phyloP scores from a whole-genome alignment of 345 rosid species.

The Melaleuca quinquenervia region DNA sequence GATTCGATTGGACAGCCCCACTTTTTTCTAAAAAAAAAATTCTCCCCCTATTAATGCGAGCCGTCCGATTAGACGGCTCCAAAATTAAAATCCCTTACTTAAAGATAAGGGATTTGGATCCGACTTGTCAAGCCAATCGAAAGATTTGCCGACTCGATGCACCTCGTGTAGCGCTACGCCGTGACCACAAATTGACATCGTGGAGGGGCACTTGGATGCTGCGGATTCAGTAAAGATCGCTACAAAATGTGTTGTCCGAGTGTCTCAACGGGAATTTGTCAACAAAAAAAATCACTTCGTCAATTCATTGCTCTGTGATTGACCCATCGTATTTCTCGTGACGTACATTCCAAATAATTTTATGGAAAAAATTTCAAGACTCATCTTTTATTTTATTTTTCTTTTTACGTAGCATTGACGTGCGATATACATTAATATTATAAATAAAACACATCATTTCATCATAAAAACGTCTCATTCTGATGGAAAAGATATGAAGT shows the following conservation, averaged over 20 bases:
- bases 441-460: accelerated
- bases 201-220: background rate
- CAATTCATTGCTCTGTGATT: accelerated
- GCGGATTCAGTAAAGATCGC: background rate
- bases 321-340: accelerated
- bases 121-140: background rate
- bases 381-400: too few relatives aligned
- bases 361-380: too few relatives aligned
- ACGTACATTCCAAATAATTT: too few relatives aligned
- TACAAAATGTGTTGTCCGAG: accelerated
- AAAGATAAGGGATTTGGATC: too few relatives aligned
- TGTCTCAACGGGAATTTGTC: accelerated
- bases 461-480: accelerated
- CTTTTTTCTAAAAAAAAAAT: too few relatives aligned
- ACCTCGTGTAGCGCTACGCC: background rate
- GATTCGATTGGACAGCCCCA: too few relatives aligned
- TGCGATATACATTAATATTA: accelerated
- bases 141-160: background rate
- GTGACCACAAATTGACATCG: background rate
- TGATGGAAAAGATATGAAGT: accelerated
- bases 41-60: too few relatives aligned
- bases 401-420: too few relatives aligned
- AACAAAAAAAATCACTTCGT: background rate
- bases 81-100: too few relatives aligned
- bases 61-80: too few relatives aligned